Base-by-base conservation (phyloP, 441 rosid species). In the Corymbia citriodora region DNA sequence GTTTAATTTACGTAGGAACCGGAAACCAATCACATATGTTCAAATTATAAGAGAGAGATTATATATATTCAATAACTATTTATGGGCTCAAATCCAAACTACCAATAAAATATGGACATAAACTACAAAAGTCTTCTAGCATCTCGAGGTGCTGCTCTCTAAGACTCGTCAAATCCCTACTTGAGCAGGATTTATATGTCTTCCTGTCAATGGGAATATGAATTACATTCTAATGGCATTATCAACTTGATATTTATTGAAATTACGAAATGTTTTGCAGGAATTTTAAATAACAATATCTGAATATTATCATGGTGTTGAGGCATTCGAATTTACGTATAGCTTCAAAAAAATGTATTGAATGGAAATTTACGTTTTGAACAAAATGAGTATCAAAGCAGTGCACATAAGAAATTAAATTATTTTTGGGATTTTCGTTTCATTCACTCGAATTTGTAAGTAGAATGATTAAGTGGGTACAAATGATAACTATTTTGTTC, bases 1-100 rank as follows among this genome's bases (percentile, higher is more conserved):
- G 68, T 27, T 7, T 2, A 1, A 3, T 61, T 5, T 13, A 0
- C 1, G 31, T 63, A 4, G 18, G 0, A 31, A 29, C 18, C 0
- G 0, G 2, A 40, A 40, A 1, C 17, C 4, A 29, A 63, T 29
- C 65, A 59, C 7, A 1, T 0, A 27, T 59, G 25, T 2, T 59
- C n/a, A 59, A 59, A 10, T 25, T 59, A 59, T 1, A 59, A 59
- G 14, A 25, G 10, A 57, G 1, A 10, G 2, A 57, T 9, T 57
- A 57, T 57, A 57, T 57, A 57, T 21, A 1, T 57, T 19, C 23
- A 57, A 57, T 57, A 57, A 57, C 6, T 57, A 57, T 57, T 57
- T 0, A 57, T 57, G 0, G 0, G 6, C 4, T 57, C 2, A 57
- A 57, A 6, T 1, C 6, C 27, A 57, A 57, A 57, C 0, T 23